Evolutionary conservation across 352 stramenopile genomes (phyloP), one percentile per base, ranked within the genome.

Genomic region (Phytophthora macrochlamydospora): DNA sequence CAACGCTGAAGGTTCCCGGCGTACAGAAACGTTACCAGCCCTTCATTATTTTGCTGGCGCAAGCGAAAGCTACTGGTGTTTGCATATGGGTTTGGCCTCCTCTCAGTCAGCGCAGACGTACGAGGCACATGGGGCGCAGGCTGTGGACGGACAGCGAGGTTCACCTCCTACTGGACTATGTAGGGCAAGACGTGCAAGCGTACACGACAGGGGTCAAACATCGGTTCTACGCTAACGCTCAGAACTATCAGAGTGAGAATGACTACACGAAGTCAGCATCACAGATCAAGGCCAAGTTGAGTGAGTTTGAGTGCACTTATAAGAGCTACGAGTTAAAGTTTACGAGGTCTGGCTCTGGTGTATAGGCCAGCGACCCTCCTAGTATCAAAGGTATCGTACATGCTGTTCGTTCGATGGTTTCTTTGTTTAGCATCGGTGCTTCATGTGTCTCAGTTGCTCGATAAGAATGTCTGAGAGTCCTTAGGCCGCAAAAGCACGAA

Each of bases 201-300:
- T 56, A 48, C 51, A 56, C 37, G 51, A 56, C n/a, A 33, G 51
- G 51, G 12, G 51, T 56, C 8, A 56, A 56, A 24, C 9, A 32
- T 14, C 42, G 43, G 51, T 48, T 56, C n/a, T 56, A 56, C 24
- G 35, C 14, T 14, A 35, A 33, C 24, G 35, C 33, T 33, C 45
- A 33, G n/a, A 35, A 32, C 3, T n/a, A n/a, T 24, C 9, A 48
- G 14, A 46, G n/a, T 5, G 35, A 1, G 9, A 40, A 6, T 11
- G 35, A 11, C 35, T 11, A 40, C 35, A 46, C 33, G 2, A 56
- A 56, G 24, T 33, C 51, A 7, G 33, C 51, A 5, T 48, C 33
- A 2, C 51, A 56, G 24, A 33, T 56, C 8, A 48, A 56, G 24
- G 35, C 51, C 14, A 56, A 56, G 51, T 56, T 32, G n/a, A 46